These are phyloP conservation scores for Hypocrella siamensis DNA, from an alignment of 2,329 filamentous ascomycete species.

Conservation along the genomic window DNA sequence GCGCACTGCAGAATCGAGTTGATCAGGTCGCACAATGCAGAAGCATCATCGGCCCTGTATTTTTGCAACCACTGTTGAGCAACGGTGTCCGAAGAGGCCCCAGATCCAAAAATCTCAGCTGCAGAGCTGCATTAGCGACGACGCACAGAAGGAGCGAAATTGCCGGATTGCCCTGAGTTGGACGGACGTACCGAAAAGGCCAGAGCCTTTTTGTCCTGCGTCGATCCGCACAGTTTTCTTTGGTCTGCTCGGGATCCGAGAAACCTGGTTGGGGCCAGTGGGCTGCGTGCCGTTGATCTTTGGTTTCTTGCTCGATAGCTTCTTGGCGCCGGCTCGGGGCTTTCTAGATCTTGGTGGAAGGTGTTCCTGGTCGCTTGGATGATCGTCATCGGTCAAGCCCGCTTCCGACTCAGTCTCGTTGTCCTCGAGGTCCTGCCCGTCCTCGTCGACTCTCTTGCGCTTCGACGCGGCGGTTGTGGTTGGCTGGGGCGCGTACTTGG, in stretches of 20 bases:
- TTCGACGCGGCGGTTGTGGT: constrained; percentile 27
- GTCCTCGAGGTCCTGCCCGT: constrained; percentile 30
- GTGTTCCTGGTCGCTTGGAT: constrained; percentile 29
- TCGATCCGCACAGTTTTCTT: constrained; percentile 41
- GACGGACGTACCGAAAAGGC: constrained; percentile 35
- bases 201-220: constrained; percentile 32
- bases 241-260: constrained; percentile 33
- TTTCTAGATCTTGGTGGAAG: constrained; percentile 20
- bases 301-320: constrained; percentile 46
- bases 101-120: constrained; percentile 51
- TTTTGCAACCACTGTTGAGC: constrained; percentile 44
- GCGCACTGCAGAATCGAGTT: constrained; percentile 56
- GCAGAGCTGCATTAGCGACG: not conserved
- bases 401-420: constrained; percentile 32
- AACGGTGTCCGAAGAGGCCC: constrained; percentile 37
- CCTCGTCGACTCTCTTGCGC: constrained; percentile 39
- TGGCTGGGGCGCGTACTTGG: constrained; percentile 41
- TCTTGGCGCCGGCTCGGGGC: constrained; percentile 30
- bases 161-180: not conserved
- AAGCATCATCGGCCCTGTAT: constrained; percentile 37
- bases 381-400: constrained; percentile 27
- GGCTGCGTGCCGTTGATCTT: constrained; percentile 42
- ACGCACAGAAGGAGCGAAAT: not conserved
- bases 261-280: constrained; percentile 17
- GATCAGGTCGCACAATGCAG: constrained; percentile 44